Percentiles rank a stretch among this genome's conserved stretches.
Conservation (phyloP, 2,329 filamentous ascomycete genomes). For the Elsinoe ampelina region DNA sequence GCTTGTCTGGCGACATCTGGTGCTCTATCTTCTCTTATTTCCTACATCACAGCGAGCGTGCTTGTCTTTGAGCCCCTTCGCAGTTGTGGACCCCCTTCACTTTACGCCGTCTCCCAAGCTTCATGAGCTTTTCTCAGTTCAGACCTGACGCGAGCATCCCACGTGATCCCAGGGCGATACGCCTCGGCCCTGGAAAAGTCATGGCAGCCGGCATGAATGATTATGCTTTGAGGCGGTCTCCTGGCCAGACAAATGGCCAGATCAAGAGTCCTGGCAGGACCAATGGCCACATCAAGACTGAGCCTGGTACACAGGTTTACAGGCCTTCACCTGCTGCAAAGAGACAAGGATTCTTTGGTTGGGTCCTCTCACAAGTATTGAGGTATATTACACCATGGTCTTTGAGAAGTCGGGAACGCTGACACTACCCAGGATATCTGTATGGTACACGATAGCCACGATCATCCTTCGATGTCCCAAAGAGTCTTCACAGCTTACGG, state of each 20-base stretch:
- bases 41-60: neutral
- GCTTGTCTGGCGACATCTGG: conserved; percentile 1
- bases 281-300: conserved; percentile 13
- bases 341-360: conserved; percentile 14
- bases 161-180: neutral
- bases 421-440: conserved; percentile 46
- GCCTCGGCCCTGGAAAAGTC: neutral
- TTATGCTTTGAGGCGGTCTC: conserved; percentile 4
- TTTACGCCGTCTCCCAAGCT: neutral
- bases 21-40: neutral
- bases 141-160: conserved; percentile 2
- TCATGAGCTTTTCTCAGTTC: neutral
- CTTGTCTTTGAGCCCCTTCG: no score
- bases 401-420: neutral
- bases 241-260: conserved; percentile 11
- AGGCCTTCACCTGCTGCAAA: conserved; percentile 1
- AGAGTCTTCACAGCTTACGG: conserved; percentile 55
- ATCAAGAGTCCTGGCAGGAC: conserved; percentile 2
- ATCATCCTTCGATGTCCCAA: conserved; percentile 75
- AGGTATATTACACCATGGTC: conserved; percentile 2
- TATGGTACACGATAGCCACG: conserved; percentile 80
- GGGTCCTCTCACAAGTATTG: conserved; percentile 6
- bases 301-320: neutral
- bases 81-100: neutral
- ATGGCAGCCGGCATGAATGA: conserved; percentile 15